Evolutionary conservation across 148 eudicot genomes (phyloP), one percentile per base, ranked within the genome.

Genomic region (Amaranthus palmeri): DNA sequence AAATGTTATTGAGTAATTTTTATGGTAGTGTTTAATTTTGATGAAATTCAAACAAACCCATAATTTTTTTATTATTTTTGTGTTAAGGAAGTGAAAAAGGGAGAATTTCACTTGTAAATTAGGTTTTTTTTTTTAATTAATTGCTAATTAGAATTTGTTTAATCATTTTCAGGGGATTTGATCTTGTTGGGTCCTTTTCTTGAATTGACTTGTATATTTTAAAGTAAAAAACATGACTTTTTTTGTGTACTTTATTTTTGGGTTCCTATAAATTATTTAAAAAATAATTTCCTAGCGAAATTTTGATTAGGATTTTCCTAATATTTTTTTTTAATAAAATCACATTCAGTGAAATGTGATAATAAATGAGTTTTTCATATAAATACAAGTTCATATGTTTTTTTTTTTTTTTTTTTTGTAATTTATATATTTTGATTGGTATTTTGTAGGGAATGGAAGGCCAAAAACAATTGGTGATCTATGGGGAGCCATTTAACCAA

Each of bases 371-470:
- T 25, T 25, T n/a, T 25, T 25, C 36, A 25, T 25, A 25, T 25
- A 25, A 25, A 25, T 25, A 25, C 36, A 25, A 25, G 36, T 25
- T 25, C 36, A 25, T 25, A 25, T 25, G 1, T 25, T 25, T 25
- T 25, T 25, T 25, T 0, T 25, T 25, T 25, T 7, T 48, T 41
- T 11, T n/a, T 13, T 9, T 25, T 60, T 40, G 56, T 60, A 0
- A 47, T 40, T 48, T 18, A 8, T 68, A 8, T 48, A 10, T 45
- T 43, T 3, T 59, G 41, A 0, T 17, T 48, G 54, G 72, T 45
- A 15, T 62, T 75, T 70, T 54, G 51, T 52, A 78, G 85, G 75
- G 77, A 6, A 82, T 87, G 90, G 95, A 86, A 68, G 85, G 85
- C 44, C 77, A 74, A 70, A 81, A 82, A 8, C 84, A 81, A 67